Evolutionary conservation across 129 eudicot genomes (phyloP), one percentile per base, ranked within the genome.

Genomic region (Flaveria robusta): DNA sequence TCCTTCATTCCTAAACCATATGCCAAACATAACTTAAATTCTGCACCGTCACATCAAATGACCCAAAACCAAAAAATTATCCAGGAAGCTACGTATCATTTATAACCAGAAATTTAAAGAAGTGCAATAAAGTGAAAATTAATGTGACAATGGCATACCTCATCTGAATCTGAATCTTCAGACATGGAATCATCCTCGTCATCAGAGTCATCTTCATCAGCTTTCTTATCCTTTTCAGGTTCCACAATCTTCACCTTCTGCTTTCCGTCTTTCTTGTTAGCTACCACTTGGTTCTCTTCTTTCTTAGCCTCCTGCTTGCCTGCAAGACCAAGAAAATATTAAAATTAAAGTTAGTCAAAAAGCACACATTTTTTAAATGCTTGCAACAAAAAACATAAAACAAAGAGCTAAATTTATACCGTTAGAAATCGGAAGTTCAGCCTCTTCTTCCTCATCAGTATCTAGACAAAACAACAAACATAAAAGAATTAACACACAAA

Each of bases 161-260:
- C 83, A 34, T 80, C 87, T 1, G 82, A 72, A 66, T 52, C 59
- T 1, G 22, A 26, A 60, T 31, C 68, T 63, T n/a, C 68, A 15
- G 68, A 29, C 45, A 63, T 63, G 4, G 68, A 63, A 31, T 63
- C 68, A 63, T 63, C 45, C 1, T 63, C 65, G 22, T 58, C 26
- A 18, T 83, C 84, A 56, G 83, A 75, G 24, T 37, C 50, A 9
- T 66, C 71, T 34, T 52, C 59, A 66, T 79, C 86, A 14, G 58
- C 79, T 14, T 81, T 76, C 39, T 14, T 68, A 47, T 85, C 88
- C 66, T 91, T 89, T 22, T 18, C 85, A 27, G 93, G 96, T 72
- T 84, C 91, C 51, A 82, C 91, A 27, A 92, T 84, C 81, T 77
- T 90, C 80, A 85, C 90, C 88, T 86, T 84, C 27, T 80, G 87